Evolutionary conservation across 306 rosid genomes (phyloP).

Genomic region (Pterocarpus macrocarpus): DNA sequence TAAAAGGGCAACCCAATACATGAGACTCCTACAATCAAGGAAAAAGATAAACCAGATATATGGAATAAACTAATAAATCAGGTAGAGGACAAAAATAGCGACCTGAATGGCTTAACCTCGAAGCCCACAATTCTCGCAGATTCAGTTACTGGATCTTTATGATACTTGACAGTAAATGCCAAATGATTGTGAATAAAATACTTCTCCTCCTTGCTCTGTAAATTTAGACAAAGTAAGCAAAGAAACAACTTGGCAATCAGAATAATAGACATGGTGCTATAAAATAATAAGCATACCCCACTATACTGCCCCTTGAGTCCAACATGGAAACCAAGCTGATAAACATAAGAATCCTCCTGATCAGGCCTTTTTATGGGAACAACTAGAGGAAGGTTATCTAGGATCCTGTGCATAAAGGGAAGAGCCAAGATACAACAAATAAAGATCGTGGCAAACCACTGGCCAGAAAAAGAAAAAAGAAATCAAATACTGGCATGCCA

Average conservation of each 20-base stretch:
- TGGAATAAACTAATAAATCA: neutral
- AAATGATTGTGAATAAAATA: slow-evolving; percentile 90
- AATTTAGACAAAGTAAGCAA: slow-evolving; percentile 44
- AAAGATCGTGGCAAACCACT: slow-evolving; percentile 32
- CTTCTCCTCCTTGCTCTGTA: slow-evolving; percentile 89
- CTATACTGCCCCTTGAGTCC: slow-evolving; percentile 88
- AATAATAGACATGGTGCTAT: slow-evolving; percentile 40
- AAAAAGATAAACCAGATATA: slow-evolving; percentile 11
- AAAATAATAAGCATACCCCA: slow-evolving; percentile 65
- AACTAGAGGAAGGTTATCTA: slow-evolving; percentile 94
- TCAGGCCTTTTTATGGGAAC: slow-evolving; percentile 77
- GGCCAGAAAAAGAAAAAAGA: neutral
- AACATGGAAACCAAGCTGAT: slow-evolving; percentile 89
- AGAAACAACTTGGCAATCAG: slow-evolving; percentile 32
- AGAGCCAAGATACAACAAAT: slow-evolving; percentile 39
- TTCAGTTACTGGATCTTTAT: slow-evolving; percentile 76
- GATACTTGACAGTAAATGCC: slow-evolving; percentile 90
- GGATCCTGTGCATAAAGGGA: slow-evolving; percentile 71
- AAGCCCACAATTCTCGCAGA: slow-evolving; percentile 95
- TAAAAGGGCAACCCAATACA: slow-evolving; percentile 18
- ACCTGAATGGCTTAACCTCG: slow-evolving; percentile 97
- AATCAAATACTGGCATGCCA: slow-evolving; percentile 35
- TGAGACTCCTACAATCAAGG: neutral
- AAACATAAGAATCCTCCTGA: slow-evolving; percentile 82
- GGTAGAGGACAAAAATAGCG: slow-evolving; percentile 13